Conservation (phyloP, 1,139 yeast genomes). For the Neolecta irregularis region DNA sequence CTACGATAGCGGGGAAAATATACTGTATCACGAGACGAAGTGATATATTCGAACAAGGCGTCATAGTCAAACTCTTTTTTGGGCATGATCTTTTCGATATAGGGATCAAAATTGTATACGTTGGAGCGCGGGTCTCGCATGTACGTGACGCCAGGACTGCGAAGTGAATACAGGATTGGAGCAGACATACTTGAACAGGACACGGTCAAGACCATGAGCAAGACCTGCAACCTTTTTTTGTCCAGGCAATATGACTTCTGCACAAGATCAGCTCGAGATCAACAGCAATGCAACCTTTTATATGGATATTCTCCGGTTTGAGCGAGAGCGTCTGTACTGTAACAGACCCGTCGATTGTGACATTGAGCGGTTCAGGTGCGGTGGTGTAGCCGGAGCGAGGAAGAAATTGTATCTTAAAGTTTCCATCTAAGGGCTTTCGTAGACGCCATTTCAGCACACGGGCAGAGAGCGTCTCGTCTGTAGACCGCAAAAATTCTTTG, state of each 20-base stretch:
- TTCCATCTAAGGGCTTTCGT: no score
- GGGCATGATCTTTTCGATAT: constrained; percentile 45
- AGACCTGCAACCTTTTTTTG: no score
- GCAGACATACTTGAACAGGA: constrained; percentile 14
- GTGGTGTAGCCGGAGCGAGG: no score
- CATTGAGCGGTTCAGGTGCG: no score
- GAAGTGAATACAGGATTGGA: constrained; percentile 51
- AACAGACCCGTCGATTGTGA: no score
- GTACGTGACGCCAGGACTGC: constrained; percentile 75
- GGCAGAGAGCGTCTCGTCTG: no score
- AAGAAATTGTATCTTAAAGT: no score
- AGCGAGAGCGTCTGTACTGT: no score
- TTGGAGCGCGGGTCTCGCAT: constrained; percentile 63
- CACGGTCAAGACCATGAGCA: constrained; percentile 17
- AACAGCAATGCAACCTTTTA: neutral
- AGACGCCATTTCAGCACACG: no score
- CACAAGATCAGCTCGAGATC: constrained; percentile 1
- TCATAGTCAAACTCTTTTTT: constrained; percentile 54
- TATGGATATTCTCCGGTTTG: neutral
- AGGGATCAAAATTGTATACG: constrained; percentile 53
- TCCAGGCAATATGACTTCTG: no score
- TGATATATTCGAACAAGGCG: constrained; percentile 40
- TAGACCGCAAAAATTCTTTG: no score
- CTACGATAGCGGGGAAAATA: no score
- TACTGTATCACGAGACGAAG: constrained; percentile 49